Evolutionary conservation across 1,139 yeast species (phyloP).

Genomic region (Yarrowia galli): DNA sequence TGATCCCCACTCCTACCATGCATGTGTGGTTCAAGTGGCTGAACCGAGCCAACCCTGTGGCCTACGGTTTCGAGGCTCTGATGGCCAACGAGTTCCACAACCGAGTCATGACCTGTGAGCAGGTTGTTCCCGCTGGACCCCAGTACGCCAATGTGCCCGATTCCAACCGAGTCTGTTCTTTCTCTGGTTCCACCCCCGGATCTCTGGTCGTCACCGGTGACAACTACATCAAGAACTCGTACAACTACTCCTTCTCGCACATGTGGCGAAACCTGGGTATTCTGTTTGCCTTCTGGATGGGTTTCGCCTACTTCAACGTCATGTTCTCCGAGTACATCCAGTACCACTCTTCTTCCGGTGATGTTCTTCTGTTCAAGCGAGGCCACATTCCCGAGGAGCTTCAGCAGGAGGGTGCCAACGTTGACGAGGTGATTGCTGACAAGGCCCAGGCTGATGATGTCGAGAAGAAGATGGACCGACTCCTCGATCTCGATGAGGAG

Average conservation of each 20-base stretch:
- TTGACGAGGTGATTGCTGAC: constrained; percentile 55
- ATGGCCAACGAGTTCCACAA: constrained; percentile 58
- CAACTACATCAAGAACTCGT: constrained; percentile 51
- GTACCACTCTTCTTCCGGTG: constrained; percentile 54
- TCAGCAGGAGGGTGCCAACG: constrained; percentile 51
- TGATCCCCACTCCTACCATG: constrained; percentile 59
- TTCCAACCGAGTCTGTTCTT: constrained; percentile 55
- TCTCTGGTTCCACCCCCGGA: constrained; percentile 54
- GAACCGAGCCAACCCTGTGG: constrained; percentile 58
- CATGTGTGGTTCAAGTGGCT: constrained; percentile 63
- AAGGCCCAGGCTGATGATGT: constrained; percentile 54
- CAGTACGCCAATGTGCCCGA: constrained; percentile 52
- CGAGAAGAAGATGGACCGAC: constrained; percentile 50
- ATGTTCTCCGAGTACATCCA: constrained; percentile 52
- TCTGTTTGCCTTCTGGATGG: constrained; percentile 49
- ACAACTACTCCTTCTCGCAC: constrained; percentile 50
- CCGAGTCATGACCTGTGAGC: constrained; percentile 53
- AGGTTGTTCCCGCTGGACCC: constrained; percentile 49
- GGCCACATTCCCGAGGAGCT: constrained; percentile 56
- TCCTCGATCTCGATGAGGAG: constrained; percentile 44
- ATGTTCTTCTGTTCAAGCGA: constrained; percentile 52
- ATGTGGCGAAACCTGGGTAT: constrained; percentile 54
- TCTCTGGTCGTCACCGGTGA: constrained; percentile 55
- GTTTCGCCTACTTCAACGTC: constrained; percentile 51
- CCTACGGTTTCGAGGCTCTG: constrained; percentile 57